phyloP scores from a whole-genome alignment of 345 rosid genomes.

The Murraya paniculata region DNA sequence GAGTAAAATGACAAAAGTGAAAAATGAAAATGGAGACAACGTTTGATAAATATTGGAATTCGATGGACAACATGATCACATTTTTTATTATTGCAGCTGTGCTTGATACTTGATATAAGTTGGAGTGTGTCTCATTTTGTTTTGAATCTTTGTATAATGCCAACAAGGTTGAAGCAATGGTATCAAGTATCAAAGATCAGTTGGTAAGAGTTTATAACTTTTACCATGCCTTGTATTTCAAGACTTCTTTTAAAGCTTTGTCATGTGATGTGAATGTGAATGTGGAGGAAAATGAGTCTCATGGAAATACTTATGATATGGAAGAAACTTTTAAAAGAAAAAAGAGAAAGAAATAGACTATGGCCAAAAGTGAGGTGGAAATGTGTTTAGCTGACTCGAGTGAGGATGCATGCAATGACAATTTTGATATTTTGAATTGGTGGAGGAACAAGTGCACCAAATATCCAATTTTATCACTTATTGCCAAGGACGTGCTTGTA shows the following conservation, averaged over 20 bases:
- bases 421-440: too few relatives aligned
- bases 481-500: not conserved
- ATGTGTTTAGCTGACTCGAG: not conserved
- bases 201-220: too few relatives aligned
- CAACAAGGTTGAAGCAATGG: not conserved
- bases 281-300: not conserved
- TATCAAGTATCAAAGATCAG: not conserved
- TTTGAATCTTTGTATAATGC: not conserved
- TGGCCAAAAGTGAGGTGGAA: too few relatives aligned
- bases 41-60: too few relatives aligned
- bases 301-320: not conserved
- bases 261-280: not conserved
- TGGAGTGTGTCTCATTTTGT: not conserved
- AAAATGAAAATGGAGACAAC: too few relatives aligned
- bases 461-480: not conserved
- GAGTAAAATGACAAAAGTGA: too few relatives aligned
- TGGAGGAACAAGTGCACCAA: too few relatives aligned
- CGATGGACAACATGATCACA: too few relatives aligned
- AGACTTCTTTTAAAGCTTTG: too few relatives aligned
- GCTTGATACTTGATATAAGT: not conserved
- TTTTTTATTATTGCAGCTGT: not conserved
- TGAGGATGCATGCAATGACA: not conserved
- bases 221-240: not conserved
- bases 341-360: not conserved
- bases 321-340: not conserved